A percentile compares a stretch with the other conserved stretches of the same genome.
Conservation (phyloP, 2,329 filamentous ascomycete genomes). For the Phyllachora maydis region DNA sequence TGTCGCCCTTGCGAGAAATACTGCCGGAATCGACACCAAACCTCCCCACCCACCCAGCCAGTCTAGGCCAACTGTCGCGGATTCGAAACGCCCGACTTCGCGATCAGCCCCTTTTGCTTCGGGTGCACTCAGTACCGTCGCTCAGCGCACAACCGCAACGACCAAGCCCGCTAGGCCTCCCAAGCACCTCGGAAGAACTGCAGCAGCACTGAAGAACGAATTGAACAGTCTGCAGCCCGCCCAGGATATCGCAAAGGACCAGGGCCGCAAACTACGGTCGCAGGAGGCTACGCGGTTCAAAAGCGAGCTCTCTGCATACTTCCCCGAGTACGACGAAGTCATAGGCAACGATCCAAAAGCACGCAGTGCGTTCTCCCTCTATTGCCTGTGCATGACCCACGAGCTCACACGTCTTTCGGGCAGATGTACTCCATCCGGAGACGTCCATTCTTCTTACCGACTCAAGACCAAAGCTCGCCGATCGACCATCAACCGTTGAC, state of each 20-base stretch:
- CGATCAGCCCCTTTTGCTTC: too few species aligned
- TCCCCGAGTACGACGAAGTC: constrained; percentile 84
- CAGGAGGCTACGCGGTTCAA: constrained; percentile 73
- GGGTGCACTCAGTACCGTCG: constrained; percentile 8
- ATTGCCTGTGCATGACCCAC: constrained; percentile 2
- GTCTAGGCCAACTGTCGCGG: too few species aligned
- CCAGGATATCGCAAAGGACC: constrained; percentile 25
- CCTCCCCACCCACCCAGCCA: too few species aligned
- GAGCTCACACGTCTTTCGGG: constrained; percentile 2
- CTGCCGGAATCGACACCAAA: too few species aligned
- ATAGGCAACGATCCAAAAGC: constrained; percentile 71
- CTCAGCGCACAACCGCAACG: too few species aligned
- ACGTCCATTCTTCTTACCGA: constrained; percentile 56
- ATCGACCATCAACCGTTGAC: too few species aligned
- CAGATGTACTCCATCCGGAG: constrained; percentile 53
- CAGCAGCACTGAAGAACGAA: constrained; percentile 42
- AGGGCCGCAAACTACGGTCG: constrained; percentile 58
- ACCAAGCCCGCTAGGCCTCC: too few species aligned
- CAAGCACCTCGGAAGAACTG: too few species aligned
- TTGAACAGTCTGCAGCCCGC: constrained; percentile 32
- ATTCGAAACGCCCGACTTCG: too few species aligned
- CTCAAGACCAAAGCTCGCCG: too few species aligned
- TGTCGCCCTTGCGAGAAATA: too few species aligned
- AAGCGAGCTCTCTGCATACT: constrained; percentile 80
- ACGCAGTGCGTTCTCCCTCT: constrained; percentile 6